These are phyloP conservation scores for Epichloe coenophiala DNA, from an alignment of 2,329 filamentous ascomycete genomes.

Conservation along the genomic window DNA sequence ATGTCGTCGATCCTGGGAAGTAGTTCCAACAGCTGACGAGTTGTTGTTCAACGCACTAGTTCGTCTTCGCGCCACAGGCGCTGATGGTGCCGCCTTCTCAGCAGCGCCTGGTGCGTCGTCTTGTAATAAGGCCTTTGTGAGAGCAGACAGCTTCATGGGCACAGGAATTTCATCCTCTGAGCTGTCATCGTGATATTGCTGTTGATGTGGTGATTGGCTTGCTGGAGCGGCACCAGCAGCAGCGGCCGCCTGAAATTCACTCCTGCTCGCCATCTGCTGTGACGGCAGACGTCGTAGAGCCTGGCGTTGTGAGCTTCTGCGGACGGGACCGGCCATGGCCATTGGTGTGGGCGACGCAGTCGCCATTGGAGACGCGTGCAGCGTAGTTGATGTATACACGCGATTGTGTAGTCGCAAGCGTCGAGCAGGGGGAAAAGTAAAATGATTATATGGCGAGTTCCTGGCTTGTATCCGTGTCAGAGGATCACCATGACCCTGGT, in stretches of 20 bases:
- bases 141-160: constrained; percentile 85
- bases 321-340: constrained; percentile 32
- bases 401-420: background rate
- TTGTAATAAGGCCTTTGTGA: constrained; percentile 73
- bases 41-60: constrained; percentile 28
- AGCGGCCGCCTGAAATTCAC: constrained; percentile 29
- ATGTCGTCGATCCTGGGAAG: constrained; percentile 29
- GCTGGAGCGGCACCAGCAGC: constrained; percentile 13
- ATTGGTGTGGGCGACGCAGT: constrained; percentile 42
- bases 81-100: constrained; percentile 27
- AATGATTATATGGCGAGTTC: background rate
- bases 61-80: constrained; percentile 34
- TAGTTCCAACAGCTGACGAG: constrained; percentile 26
- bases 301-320: constrained; percentile 44
- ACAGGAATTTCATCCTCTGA: constrained; percentile 89
- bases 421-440: constrained; percentile 13
- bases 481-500: constrained; percentile 23
- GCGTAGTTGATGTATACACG: constrained; percentile 7
- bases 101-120: constrained; percentile 40
- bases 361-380: constrained; percentile 25
- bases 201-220: constrained; percentile 26
- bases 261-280: constrained; percentile 29
- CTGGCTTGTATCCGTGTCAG: constrained; percentile 23
- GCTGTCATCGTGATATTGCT: constrained; percentile 56
- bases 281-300: constrained; percentile 36